Conservation (phyloP, 2,329 filamentous ascomycete genomes). For the Venturia pyrina region DNA sequence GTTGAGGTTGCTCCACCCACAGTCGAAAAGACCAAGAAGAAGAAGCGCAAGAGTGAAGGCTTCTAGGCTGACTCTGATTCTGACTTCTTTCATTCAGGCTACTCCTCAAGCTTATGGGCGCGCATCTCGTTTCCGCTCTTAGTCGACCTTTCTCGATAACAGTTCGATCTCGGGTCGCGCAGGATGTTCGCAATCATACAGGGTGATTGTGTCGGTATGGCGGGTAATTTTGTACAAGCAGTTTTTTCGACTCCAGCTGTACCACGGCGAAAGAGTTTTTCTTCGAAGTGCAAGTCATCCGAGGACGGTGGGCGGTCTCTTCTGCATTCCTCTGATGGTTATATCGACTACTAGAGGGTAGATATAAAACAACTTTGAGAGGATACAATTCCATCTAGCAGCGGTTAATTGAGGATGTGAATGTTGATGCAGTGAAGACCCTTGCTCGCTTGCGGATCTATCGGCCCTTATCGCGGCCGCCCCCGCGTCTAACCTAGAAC, state of each 20-base stretch:
- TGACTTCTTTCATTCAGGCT: slow-evolving; percentile 2
- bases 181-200: neutral
- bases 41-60: slow-evolving; percentile 17
- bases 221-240: neutral
- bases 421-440: neutral
- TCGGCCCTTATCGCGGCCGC: neutral
- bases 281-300: neutral
- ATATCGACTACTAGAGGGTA: neutral
- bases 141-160: neutral
- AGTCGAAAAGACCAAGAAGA: slow-evolving; percentile 4
- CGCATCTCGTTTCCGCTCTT: neutral
- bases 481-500: neutral
- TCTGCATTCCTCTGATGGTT: neutral
- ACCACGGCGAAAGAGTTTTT: neutral
- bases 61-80: slow-evolving; percentile 22
- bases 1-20: slow-evolving; percentile 5
- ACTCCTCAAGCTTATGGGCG: neutral
- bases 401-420: neutral
- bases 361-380: neutral
- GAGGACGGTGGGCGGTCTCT: neutral
- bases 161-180: neutral
- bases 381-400: neutral
- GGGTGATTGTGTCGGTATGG: neutral
- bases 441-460: no score
- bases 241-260: neutral